phyloP scores from a whole-genome alignment of 2,329 filamentous ascomycete genomes.

The Epichloe coenophiala region DNA sequence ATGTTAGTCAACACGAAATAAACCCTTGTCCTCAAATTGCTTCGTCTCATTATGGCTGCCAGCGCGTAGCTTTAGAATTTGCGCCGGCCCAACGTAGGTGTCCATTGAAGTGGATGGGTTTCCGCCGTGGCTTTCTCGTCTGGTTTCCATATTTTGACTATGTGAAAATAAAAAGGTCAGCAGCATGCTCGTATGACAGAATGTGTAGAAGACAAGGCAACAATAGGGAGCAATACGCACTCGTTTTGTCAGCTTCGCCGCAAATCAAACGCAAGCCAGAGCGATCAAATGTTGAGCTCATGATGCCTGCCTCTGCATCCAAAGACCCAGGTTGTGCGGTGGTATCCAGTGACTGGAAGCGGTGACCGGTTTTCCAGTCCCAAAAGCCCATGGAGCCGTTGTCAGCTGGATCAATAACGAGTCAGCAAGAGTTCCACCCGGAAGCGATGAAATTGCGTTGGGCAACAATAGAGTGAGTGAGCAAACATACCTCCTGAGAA shows the following conservation, averaged over 20 bases:
- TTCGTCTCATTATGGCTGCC: not conserved
- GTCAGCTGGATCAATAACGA: slow-evolving; percentile 36
- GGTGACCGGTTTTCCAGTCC: slow-evolving; percentile 96
- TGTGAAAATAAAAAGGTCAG: slow-evolving; percentile 37
- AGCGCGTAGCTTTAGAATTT: slow-evolving; percentile 43
- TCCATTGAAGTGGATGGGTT: slow-evolving; percentile 86
- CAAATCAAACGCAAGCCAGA: slow-evolving; percentile 83
- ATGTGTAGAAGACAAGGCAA: not conserved
- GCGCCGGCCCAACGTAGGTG: slow-evolving; percentile 61
- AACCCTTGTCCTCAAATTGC: not conserved
- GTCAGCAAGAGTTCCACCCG: not conserved
- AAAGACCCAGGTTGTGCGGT: slow-evolving; percentile 88
- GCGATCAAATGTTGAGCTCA: slow-evolving; percentile 84
- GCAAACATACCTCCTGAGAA: slow-evolving; percentile 59
- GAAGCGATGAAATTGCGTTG: too few species aligned
- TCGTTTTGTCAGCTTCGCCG: slow-evolving; percentile 94
- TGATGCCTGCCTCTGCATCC: slow-evolving; percentile 87
- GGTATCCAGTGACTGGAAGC: slow-evolving; percentile 81
- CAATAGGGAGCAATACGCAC: slow-evolving; percentile 24
- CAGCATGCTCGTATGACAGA: slow-evolving; percentile 12
- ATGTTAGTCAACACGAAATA: not conserved
- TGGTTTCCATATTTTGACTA: slow-evolving; percentile 90
- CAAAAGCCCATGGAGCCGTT: slow-evolving; percentile 96
- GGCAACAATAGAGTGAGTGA: not conserved
- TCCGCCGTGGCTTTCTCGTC: slow-evolving; percentile 86